Base-by-base conservation (phyloP, 352 stramenopile species). In the Phytophthora pinifolia region DNA sequence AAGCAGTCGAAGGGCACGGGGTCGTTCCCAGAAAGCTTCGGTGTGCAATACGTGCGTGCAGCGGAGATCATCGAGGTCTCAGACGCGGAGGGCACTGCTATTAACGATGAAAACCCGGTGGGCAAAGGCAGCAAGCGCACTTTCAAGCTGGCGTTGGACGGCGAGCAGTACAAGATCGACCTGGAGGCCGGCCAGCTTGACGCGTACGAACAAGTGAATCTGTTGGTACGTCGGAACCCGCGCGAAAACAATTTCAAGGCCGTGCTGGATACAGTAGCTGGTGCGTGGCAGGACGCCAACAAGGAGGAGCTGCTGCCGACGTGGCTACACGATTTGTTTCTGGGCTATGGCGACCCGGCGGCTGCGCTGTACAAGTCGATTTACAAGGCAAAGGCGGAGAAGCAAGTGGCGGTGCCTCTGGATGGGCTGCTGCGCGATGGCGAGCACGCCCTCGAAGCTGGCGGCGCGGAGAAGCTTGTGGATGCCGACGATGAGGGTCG, bases 191-290 rank as follows among this genome's bases (percentile, higher is more conserved):
- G 58, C 17, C 63, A 58, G 9, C 53, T 86, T 9, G 77, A 87
- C 17, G 72, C 88, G 7, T 97, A 96, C 65, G 70, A 95, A 43
- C 82, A 74, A n/a, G 77, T 98, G 18, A 99, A 99, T 72, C 39
- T 99, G 6, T 60, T 99, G 10, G 75, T 99, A 17, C 79, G 96
- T 35, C 66, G 94, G 7, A 72, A 96, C 10, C 74, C 85, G 3
- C 72, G 79, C 31, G 83, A 95, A 22, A 98, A 98, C 61, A 98
- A 98, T 64, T 99, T 99, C 63, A 98, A 98, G 57, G 64, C 89
- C 13, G 79, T 98, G 9, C 57, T 99, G 9, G 86, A 98, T 54
- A 97, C 92, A n/a, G 88, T 98, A 15, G 29, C 53, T 18, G 43
- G 43, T 2, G 47, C 70, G 3, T 71, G 53, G 45, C 44, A 33